These are phyloP conservation scores for Volvariella volvacea DNA, from an alignment of 1,284 basidiomycete species.

Conservation along the genomic window DNA sequence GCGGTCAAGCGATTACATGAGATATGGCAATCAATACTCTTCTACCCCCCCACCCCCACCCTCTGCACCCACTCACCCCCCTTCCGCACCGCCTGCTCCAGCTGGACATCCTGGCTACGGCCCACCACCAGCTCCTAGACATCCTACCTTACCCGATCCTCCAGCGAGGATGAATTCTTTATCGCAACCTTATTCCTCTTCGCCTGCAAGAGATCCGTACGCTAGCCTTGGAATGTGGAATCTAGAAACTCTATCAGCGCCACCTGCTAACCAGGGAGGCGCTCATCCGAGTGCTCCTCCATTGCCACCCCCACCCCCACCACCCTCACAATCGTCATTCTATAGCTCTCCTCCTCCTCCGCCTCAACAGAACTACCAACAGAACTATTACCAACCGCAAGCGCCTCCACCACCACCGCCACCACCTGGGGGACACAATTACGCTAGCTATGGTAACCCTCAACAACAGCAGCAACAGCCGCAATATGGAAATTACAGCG, in stretches of 20 bases:
- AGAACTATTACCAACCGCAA: constrained; percentile 4
- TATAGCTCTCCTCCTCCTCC: constrained; percentile 5
- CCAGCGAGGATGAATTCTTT: constrained; percentile 26
- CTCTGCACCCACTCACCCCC: constrained; percentile 19
- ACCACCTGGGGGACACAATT: background rate
- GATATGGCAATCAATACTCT: constrained; percentile 11
- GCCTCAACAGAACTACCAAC: constrained; percentile 4
- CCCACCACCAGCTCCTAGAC: constrained; percentile 13
- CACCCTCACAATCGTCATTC: constrained; percentile 10
- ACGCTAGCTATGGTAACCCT: background rate
- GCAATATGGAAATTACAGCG: background rate
- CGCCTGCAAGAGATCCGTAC: constrained; percentile 42
- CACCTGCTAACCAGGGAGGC: no score
- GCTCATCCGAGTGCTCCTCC: background rate
- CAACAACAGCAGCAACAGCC: constrained; percentile 8
- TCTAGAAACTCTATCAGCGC: constrained; percentile 2
- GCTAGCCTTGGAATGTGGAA: constrained; percentile 41
- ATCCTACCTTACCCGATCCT: constrained; percentile 27
- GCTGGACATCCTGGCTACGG: constrained; percentile 13
- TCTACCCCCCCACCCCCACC: constrained; percentile 13
- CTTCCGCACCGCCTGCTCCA: constrained; percentile 18
- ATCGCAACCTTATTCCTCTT: constrained; percentile 26
- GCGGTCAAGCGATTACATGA: constrained; percentile 8
- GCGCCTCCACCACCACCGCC: constrained; percentile 10
- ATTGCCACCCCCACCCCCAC: constrained; percentile 1